phyloP scores from a whole-genome alignment of 2,329 filamentous ascomycete species.

The Calonectria multiphialidica region DNA sequence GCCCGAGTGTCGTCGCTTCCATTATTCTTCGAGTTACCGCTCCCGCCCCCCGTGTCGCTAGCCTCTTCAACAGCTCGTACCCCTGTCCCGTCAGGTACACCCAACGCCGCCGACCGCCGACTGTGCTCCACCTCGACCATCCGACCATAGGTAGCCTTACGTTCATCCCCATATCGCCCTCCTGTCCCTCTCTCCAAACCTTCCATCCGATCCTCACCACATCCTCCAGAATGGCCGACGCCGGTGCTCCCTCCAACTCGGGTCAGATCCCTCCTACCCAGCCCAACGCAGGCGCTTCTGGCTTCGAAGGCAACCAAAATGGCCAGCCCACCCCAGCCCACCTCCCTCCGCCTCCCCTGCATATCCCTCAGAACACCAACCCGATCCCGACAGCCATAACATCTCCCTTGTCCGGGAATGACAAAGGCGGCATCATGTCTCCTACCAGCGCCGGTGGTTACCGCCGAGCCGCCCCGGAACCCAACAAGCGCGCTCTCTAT shows the following conservation, averaged over 20 bases:
- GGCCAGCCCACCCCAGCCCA: constrained; percentile 77
- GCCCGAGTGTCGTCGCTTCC: constrained; percentile 25
- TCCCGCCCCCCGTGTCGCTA: constrained; percentile 22
- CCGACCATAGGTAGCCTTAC: constrained; percentile 44
- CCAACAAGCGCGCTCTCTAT: constrained; percentile 97
- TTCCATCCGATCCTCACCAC: constrained; percentile 28
- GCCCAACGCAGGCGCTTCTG: constrained; percentile 77
- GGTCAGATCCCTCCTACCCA: constrained; percentile 79
- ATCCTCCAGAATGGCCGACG: constrained; percentile 78
- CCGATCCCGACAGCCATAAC: constrained; percentile 93
- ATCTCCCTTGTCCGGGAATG: constrained; percentile 82
- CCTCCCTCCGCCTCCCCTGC: constrained; percentile 91
- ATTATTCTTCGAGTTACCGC: constrained; percentile 15
- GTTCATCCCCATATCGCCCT: constrained; percentile 34
- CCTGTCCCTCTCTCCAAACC: constrained; percentile 31
- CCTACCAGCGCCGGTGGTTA: constrained; percentile 86
- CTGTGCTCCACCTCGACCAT: constrained; percentile 44
- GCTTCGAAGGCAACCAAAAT: constrained; percentile 81
- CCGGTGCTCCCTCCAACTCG: constrained; percentile 71
- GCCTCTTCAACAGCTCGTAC: constrained; percentile 27
- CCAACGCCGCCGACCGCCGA: constrained; percentile 44
- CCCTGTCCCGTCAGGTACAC: constrained; percentile 42
- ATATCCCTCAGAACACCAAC: constrained; percentile 97
- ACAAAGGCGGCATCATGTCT: constrained; percentile 79
- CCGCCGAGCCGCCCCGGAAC: constrained; percentile 93